A percentile compares a stretch with the other conserved stretches of the same genome.
These are phyloP conservation scores for Phytophthora tubulina DNA, from an alignment of 352 stramenopile genomes.

Conservation along the genomic window DNA sequence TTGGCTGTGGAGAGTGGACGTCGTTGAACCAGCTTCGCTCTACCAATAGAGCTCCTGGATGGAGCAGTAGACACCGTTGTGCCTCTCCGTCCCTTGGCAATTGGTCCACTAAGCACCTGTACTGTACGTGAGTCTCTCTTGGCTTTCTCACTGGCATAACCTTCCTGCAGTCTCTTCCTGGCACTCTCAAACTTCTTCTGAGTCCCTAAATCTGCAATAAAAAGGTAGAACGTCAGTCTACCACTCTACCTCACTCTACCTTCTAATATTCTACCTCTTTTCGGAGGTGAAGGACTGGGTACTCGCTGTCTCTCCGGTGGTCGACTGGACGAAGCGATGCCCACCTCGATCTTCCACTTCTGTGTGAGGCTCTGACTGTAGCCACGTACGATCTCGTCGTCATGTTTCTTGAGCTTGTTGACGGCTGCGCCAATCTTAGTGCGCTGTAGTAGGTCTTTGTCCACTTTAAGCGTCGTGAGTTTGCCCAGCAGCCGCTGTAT, in stretches of 20 bases:
- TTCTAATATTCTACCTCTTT: conserved; percentile 31
- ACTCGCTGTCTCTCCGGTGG: conserved; percentile 18
- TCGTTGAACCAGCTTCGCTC: conserved; percentile 51
- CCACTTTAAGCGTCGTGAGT: conserved; percentile 81
- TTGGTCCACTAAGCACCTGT: conserved; percentile 72
- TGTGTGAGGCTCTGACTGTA: conserved; percentile 87
- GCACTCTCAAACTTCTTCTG: conserved; percentile 72
- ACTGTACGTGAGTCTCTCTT: conserved; percentile 79
- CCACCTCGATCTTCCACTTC: conserved; percentile 85
- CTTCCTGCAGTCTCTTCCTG: conserved; percentile 76
- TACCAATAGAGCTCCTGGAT: conserved; percentile 61
- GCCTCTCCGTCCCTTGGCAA: conserved; percentile 60
- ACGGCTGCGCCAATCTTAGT: conserved; percentile 86
- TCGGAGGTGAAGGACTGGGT: conserved; percentile 41
- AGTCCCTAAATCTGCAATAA: conserved; percentile 36
- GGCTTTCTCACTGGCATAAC: conserved; percentile 76
- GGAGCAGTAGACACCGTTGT: conserved; percentile 73
- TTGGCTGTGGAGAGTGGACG: conserved; percentile 34
- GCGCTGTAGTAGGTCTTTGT: conserved; percentile 77
- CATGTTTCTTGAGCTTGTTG: conserved; percentile 88
- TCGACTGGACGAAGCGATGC: conserved; percentile 42
- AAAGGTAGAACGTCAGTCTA: conserved; percentile 3
- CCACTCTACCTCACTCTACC: conserved; percentile 3
- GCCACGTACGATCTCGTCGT: conserved; percentile 80
- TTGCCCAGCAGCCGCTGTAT: conserved; percentile 76